Base-by-base conservation (phyloP, 805 yeast species). In the Starmerella potacharoeniae region DNA sequence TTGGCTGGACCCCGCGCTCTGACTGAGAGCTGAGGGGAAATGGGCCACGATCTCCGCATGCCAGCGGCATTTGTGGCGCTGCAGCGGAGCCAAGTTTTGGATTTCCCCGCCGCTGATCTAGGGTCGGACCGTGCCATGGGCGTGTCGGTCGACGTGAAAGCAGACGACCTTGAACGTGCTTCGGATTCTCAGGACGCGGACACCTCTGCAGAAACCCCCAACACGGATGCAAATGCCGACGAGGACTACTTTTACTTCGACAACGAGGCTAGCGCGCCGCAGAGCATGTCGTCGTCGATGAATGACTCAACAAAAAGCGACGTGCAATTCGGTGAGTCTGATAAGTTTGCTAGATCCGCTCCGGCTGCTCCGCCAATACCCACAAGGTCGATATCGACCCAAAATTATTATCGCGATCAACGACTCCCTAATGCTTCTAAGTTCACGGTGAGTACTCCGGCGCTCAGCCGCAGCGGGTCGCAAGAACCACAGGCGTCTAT, bases 51-150 rank as follows among this genome's bases (percentile, higher is more conserved):
- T 40, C 56, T 63, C 35, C 62, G 55, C 28, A 64, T 64, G 66
- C 65, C 66, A 7, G 62, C 64, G 39, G 66, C 66, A 22, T 61
- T 63, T 55, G 55, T 59, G 48, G 66, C 66, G 13, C 56, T 62
- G 41, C 63, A 54, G 48, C 51, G 53, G 48, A 47, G 52, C 36
- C 57, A 52, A 43, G 40, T 43, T 28, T 22, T 41, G 14, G 49
- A 22, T 14, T 52, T 22, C 17, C 34, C 31, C 28, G n/a, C 30
- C 11, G 51, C 48, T 17, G 48, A 44, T 4, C 10, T 31, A 17
- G 48, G 34, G 7, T 3, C 48, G 28, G 42, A 35, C 7, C 45
- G 45, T 6, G 49, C 37, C 17, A 34, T 39, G 4, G 17, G 28
- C 14, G 49, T 47, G 14, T 35, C 42, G 3, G 33, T 47, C 28